A percentile compares a stretch with the other conserved stretches of the same genome.
phyloP scores from a whole-genome alignment of 768 basidiomycete genomes.

The Antrodiella citrinella region DNA sequence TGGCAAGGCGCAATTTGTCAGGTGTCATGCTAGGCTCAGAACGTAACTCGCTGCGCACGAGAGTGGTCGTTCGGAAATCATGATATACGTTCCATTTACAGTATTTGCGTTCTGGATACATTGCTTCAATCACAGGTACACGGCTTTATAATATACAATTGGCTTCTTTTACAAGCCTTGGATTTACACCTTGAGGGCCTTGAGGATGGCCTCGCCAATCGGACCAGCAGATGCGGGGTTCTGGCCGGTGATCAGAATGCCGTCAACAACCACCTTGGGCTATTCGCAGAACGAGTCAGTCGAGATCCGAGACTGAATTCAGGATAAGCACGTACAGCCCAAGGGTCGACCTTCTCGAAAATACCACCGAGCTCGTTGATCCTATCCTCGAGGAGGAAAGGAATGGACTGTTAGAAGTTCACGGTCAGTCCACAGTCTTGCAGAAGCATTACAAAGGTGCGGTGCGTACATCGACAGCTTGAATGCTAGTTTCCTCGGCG shows the following conservation, averaged over 20 bases:
- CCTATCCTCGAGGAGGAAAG: slow-evolving; percentile 66
- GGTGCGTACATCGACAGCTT: not conserved
- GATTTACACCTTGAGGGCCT: slow-evolving; percentile 30
- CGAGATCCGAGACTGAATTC: not conserved
- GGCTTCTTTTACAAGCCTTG: not conserved
- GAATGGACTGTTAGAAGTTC: slow-evolving; percentile 37
- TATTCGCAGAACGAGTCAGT: slow-evolving; percentile 3
- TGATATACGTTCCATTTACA: no score
- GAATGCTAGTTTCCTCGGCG: slow-evolving; percentile 45
- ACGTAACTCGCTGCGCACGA: no score
- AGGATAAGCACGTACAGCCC: slow-evolving; percentile 38
- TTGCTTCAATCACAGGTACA: no score
- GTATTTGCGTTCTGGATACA: no score
- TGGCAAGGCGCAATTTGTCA: no score
- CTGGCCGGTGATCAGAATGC: slow-evolving; percentile 61
- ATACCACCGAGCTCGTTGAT: slow-evolving; percentile 57
- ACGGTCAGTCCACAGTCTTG: no score
- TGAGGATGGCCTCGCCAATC: slow-evolving; percentile 48
- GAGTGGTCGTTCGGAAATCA: no score
- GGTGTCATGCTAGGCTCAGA: no score
- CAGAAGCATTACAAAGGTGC: not conserved
- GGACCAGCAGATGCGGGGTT: slow-evolving; percentile 61
- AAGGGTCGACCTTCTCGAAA: slow-evolving; percentile 49
- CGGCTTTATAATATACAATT: no score
- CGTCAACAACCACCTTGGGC: slow-evolving; percentile 47